Percentiles rank a stretch among this genome's conserved stretches.
These are phyloP conservation scores for Quercus robur DNA, from an alignment of 306 rosid genomes.

Conservation along the genomic window DNA sequence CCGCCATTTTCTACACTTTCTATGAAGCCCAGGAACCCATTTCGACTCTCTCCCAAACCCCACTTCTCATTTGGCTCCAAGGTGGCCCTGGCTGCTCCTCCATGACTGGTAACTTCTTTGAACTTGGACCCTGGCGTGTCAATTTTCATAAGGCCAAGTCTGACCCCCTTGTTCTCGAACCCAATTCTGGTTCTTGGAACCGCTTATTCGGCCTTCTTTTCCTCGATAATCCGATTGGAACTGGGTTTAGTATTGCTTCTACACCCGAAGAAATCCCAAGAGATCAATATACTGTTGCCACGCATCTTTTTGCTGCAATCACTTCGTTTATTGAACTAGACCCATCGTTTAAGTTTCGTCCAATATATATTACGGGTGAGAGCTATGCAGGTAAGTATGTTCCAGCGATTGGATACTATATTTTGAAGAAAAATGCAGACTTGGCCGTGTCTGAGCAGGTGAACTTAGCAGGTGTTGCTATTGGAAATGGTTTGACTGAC, in stretches of 20 bases:
- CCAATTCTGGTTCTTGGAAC: conserved; percentile 74
- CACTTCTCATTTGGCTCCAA: conserved; percentile 87
- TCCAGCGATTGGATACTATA: conserved; percentile 66
- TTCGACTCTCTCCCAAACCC: conserved; percentile 50
- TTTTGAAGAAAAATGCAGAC: conserved; percentile 35
- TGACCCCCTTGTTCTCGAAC: conserved; percentile 32
- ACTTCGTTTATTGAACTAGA: conserved; percentile 50
- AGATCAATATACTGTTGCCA: conserved; percentile 47
- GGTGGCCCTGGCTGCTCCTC: conserved; percentile 98
- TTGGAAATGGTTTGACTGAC: conserved; percentile 77
- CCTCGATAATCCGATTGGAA: conserved; percentile 76
- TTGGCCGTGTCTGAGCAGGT: conserved; percentile 26
- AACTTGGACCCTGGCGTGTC: conserved; percentile 78
- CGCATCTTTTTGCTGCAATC: conserved; percentile 61
- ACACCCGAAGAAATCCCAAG: conserved; percentile 55
- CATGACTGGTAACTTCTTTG: conserved; percentile 70
- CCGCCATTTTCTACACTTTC: conserved; percentile 72
- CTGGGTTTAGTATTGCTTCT: conserved; percentile 75
- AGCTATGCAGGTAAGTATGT: conserved; percentile 85
- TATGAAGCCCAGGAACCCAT: conserved; percentile 70
- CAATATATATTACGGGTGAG: conserved; percentile 76
- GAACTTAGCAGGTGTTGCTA: conserved; percentile 64
- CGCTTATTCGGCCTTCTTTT: conserved; percentile 62
- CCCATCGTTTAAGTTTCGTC: conserved; percentile 47
- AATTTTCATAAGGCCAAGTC: conserved; percentile 27